Percentiles rank a stretch among this genome's conserved stretches.
Conservation (phyloP, 73 alveolate genomes). For the Durusdinium trenchii region DNA sequence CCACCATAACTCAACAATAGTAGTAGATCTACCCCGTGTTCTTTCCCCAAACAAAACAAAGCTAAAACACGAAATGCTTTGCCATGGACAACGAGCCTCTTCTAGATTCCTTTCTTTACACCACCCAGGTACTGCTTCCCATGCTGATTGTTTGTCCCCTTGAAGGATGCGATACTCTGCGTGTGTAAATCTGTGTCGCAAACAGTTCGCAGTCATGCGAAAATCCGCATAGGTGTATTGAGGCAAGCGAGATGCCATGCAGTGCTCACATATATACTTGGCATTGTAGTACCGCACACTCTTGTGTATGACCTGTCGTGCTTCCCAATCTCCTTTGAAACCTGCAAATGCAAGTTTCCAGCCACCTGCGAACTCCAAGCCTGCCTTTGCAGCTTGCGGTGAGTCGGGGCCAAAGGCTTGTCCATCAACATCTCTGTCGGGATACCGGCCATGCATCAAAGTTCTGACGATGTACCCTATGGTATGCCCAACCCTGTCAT, state of each 20-base stretch:
- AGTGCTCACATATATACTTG: constrained; percentile 23
- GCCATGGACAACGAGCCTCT: too few relatives aligned
- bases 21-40: too few relatives aligned
- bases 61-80: too few relatives aligned
- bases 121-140: constrained; percentile 39
- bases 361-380: not conserved
- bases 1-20: too few relatives aligned
- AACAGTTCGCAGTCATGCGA: not conserved
- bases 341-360: constrained; percentile 23
- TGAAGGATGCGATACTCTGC: not conserved
- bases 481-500: not conserved
- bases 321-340: constrained; percentile 55
- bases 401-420: not conserved
- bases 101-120: constrained; percentile 37
- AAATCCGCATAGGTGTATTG: not conserved
- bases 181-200: not conserved
- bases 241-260: not conserved
- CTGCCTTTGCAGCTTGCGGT: not conserved
- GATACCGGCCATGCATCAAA: not conserved
- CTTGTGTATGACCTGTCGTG: constrained; percentile 9
- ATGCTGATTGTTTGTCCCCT: not conserved
- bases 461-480: not conserved
- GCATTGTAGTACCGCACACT: not conserved
- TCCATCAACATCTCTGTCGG: not conserved
- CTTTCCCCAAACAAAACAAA: too few relatives aligned